These are phyloP conservation scores for Chaetomium fimeti DNA, from an alignment of 495 filamentous ascomycete species.

Conservation along the genomic window DNA sequence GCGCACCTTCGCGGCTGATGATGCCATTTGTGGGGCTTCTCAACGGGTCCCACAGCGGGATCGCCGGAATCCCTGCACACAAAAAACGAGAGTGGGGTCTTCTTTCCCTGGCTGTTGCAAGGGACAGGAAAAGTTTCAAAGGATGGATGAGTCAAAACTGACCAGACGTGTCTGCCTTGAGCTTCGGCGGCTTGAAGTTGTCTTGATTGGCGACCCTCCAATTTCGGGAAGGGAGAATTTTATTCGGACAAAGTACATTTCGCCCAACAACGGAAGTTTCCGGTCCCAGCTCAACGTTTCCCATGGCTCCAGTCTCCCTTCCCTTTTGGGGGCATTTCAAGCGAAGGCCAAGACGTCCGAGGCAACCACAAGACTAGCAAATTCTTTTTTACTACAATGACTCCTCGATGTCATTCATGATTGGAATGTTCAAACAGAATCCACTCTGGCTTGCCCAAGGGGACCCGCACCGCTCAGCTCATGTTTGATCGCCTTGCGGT, in stretches of 20 bases:
- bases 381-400: background rate
- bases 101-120: background rate
- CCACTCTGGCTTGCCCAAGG: background rate
- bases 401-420: slow-evolving; percentile 13
- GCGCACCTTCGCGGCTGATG: slow-evolving; percentile 7
- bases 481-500: slow-evolving; percentile 9
- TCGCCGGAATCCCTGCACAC: slow-evolving; percentile 10
- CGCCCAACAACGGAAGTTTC: slow-evolving; percentile 4
- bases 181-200: background rate
- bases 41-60: slow-evolving; percentile 20
- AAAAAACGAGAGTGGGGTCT: background rate
- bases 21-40: slow-evolving; percentile 14
- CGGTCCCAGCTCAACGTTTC: slow-evolving; percentile 7
- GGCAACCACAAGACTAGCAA: slow-evolving; percentile 7
- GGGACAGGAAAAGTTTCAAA: background rate
- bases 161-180: background rate
- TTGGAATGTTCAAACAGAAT: slow-evolving; percentile 3
- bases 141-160: slow-evolving; percentile 13
- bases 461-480: slow-evolving; percentile 10
- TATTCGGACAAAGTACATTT: no score
- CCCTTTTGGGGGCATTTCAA: background rate
- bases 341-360: slow-evolving; percentile 14
- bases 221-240: slow-evolving; percentile 7
- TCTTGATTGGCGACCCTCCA: background rate
- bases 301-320: background rate